A percentile compares a stretch with the other conserved stretches of the same genome.
These are phyloP conservation scores for Suaeda aralocaspica DNA, from an alignment of 148 eudicot species.

Conservation along the genomic window DNA sequence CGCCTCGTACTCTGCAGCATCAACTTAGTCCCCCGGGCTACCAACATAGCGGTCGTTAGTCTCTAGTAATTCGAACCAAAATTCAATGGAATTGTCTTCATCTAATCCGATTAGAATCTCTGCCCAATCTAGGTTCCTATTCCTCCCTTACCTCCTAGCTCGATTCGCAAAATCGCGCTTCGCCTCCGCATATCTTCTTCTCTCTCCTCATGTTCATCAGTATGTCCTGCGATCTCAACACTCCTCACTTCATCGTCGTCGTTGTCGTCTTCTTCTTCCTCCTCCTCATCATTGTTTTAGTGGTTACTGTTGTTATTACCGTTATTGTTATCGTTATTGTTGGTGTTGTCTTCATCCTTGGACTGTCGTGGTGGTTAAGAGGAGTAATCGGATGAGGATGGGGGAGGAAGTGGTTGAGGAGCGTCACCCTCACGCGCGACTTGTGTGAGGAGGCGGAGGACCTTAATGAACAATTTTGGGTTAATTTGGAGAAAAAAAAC, in stretches of 20 bases:
- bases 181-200: slow-evolving; percentile 43
- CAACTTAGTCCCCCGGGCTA: slow-evolving; percentile 75
- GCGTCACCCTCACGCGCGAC: slow-evolving; percentile 64
- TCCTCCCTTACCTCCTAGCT: slow-evolving; percentile 43
- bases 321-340: neutral
- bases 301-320: neutral
- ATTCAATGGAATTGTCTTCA: slow-evolving; percentile 70
- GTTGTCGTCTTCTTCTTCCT: slow-evolving; percentile 13
- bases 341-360: slow-evolving; percentile 36
- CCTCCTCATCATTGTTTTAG: neutral
- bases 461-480: slow-evolving; percentile 63
- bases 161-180: slow-evolving; percentile 54
- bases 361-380: slow-evolving; percentile 32
- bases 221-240: slow-evolving; percentile 34
- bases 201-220: slow-evolving; percentile 29
- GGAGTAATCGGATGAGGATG: slow-evolving; percentile 4
- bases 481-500: too few relatives aligned
- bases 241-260: slow-evolving; percentile 24
- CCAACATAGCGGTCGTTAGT: slow-evolving; percentile 48
- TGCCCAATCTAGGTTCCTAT: slow-evolving; percentile 78
- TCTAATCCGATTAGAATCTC: slow-evolving; percentile 81
- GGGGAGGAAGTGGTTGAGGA: slow-evolving; percentile 51
- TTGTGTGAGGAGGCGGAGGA: slow-evolving; percentile 61
- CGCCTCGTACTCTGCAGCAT: slow-evolving; percentile 82
- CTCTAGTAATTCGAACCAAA: slow-evolving; percentile 50